Base-by-base conservation (phyloP, 2,329 filamentous ascomycete genomes). In the Tricladium varicosporioides region DNA sequence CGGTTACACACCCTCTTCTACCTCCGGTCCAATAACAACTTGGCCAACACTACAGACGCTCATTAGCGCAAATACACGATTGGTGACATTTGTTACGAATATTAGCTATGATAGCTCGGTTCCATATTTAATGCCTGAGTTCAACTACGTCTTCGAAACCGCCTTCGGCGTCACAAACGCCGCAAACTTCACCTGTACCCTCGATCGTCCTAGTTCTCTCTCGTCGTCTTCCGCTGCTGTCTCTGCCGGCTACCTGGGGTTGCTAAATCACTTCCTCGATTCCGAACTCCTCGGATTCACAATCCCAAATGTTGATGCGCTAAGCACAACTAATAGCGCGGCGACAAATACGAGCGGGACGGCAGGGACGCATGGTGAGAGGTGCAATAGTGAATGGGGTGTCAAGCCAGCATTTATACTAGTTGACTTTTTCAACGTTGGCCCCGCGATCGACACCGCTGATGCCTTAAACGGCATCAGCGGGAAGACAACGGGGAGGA, bases 221-320 rank as follows among this genome's bases (percentile, higher is more conserved):
- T 70, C 72, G 18, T 69, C 75, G 2, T 79, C 79, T 49, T 67
- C 79, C 14, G 66, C 76, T 1, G 88, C 87, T 1, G 68, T 88
- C 22, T 68, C 76, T 0, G 77, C 78, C 1, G 81, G 82, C 63
- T 80, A 84, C 65, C 79, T 94, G 70, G 84, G 89, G 22, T 76
- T 94, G 9, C 80, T 90, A 76, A 94, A 94, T 77, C 90, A 94
- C 75, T 93, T 94, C 76, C 80, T 88, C 53, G 86, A 92, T 75
- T 74, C 78, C 56, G 73, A 69, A 5, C 69, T 84, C 18, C 70
- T 79, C 3, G 77, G 76, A 58, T 81, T 90, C 65, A 73, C 82
- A 61, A 75, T 84, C 43, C 87, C 88, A 1, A 81, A 88, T 63
- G 75, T 80, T n/a, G 77, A 74, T 60, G 76, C 81, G 64, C 80